Conservation (phyloP, 2,329 filamentous ascomycete species). For the Nemania sp. region DNA sequence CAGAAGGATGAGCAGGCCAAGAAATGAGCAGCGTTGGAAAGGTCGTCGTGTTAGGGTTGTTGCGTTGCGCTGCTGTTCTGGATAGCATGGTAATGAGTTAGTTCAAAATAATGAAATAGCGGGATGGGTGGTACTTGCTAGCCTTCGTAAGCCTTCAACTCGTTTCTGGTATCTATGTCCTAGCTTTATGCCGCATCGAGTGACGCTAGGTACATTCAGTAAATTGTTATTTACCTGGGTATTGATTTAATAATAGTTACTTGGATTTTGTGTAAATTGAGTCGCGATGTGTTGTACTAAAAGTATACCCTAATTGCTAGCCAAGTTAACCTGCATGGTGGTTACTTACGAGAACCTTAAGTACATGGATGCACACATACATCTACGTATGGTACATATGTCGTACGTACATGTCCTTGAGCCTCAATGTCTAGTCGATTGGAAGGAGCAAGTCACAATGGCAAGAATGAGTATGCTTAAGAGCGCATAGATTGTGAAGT, state of each 20-base stretch:
- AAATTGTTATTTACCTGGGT: too few relatives aligned
- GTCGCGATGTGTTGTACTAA: too few relatives aligned
- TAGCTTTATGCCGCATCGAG: too few relatives aligned
- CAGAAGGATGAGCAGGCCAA: conserved; percentile 75
- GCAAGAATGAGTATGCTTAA: not conserved
- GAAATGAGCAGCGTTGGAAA: conserved; percentile 43
- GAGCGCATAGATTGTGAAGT: not conserved
- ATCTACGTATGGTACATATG: too few relatives aligned
- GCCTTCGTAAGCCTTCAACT: not conserved
- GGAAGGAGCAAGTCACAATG: not conserved
- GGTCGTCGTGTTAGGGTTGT: not conserved
- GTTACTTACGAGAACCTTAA: too few relatives aligned
- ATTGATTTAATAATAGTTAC: too few relatives aligned
- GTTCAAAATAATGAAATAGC: not conserved
- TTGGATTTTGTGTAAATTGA: too few relatives aligned
- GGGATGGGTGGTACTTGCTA: not conserved
- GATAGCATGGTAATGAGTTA: not conserved
- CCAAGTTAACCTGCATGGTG: too few relatives aligned
- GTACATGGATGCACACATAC: too few relatives aligned
- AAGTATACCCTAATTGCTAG: too few relatives aligned
- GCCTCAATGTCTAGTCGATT: not conserved
- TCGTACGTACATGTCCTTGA: not conserved
- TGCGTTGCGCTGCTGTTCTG: not conserved
- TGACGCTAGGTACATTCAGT: too few relatives aligned
- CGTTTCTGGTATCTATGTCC: not conserved